Conservation (phyloP, 2,329 filamentous ascomycete genomes). For the Arthrinium puccinioides region DNA sequence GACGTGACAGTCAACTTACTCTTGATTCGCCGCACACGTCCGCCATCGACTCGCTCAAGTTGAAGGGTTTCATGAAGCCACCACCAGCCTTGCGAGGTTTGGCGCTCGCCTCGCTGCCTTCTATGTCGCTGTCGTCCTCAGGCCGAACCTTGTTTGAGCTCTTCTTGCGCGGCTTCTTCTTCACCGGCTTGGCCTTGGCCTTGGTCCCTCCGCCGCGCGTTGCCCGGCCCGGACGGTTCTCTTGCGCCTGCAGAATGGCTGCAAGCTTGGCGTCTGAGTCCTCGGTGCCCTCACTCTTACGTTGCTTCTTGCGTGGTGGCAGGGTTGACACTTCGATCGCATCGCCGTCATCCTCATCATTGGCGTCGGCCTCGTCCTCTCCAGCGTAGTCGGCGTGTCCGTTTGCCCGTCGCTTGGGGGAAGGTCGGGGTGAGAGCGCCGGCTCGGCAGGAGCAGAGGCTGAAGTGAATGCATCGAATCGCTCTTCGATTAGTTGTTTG, state of each 20-base stretch:
- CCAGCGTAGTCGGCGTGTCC: conserved; percentile 20
- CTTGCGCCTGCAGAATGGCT: conserved; percentile 83
- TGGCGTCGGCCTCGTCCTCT: conserved; percentile 20
- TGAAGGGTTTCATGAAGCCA: conserved; percentile 86
- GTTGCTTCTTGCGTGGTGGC: conserved; percentile 58
- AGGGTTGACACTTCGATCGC: conserved; percentile 42
- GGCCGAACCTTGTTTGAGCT: conserved; percentile 66
- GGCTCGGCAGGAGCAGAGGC: conserved; percentile 11
- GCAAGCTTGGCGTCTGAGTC: conserved; percentile 85
- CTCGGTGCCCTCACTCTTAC: conserved; percentile 49
- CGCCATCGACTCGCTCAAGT: conserved; percentile 62
- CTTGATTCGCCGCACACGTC: conserved; percentile 58
- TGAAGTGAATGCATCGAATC: conserved; percentile 61
- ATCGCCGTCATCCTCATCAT: conserved; percentile 24
- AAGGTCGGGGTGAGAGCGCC: conserved; percentile 10
- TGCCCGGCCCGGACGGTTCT: conserved; percentile 68
- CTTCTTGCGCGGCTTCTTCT: conserved; percentile 70
- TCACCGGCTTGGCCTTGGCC: conserved; percentile 40
- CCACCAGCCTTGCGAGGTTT: conserved; percentile 79
- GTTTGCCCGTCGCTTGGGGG: conserved; percentile 16
- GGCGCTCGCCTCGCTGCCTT: conserved; percentile 49
- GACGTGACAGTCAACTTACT: conserved; percentile 38
- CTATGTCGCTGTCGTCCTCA: conserved; percentile 74
- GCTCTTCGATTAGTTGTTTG: conserved; percentile 64
- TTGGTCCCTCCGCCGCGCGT: conserved; percentile 68